Conservation (phyloP, 164 flowering plant genomes). For the Vitis cinerea region DNA sequence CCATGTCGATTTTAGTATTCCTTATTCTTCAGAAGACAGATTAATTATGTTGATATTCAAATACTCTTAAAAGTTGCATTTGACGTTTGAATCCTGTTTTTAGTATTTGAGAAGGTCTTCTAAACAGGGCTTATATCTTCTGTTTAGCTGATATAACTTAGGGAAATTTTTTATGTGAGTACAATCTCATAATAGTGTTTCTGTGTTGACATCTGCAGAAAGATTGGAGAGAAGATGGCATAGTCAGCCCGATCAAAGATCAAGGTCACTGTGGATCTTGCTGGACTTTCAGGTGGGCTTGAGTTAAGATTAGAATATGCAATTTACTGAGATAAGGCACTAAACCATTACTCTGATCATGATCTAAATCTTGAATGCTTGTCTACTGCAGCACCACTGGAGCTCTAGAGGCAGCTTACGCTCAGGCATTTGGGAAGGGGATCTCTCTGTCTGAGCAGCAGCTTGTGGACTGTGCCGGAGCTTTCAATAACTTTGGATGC, state of each 20-base stretch:
- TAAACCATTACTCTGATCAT: background rate
- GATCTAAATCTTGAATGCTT: constrained; percentile 1
- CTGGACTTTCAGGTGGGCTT: constrained; percentile 98
- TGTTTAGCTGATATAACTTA: no score
- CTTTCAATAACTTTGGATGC: constrained; percentile 94
- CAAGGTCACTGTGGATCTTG: constrained; percentile 98
- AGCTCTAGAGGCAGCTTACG: constrained; percentile 94
- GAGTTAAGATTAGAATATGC: background rate
- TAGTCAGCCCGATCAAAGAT: constrained; percentile 88
- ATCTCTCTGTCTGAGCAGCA: constrained; percentile 97
- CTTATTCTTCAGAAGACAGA: no score
- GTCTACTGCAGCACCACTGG: constrained; percentile 81
- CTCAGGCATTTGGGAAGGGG: constrained; percentile 74
- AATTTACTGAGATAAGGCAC: background rate
- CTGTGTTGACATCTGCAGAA: constrained; percentile 40
- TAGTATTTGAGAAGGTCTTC: no score
- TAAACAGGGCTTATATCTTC: no score
- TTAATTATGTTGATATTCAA: no score
- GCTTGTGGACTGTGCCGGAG: constrained; percentile 92
- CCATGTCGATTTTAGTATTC: no score
- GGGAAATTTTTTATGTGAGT: background rate
- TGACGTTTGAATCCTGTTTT: no score
- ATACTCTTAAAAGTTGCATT: no score
- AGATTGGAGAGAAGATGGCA: constrained; percentile 90
- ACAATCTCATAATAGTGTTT: background rate